Evolutionary conservation across 352 stramenopile species (phyloP).

Genomic region (Peronospora belbahrii): DNA sequence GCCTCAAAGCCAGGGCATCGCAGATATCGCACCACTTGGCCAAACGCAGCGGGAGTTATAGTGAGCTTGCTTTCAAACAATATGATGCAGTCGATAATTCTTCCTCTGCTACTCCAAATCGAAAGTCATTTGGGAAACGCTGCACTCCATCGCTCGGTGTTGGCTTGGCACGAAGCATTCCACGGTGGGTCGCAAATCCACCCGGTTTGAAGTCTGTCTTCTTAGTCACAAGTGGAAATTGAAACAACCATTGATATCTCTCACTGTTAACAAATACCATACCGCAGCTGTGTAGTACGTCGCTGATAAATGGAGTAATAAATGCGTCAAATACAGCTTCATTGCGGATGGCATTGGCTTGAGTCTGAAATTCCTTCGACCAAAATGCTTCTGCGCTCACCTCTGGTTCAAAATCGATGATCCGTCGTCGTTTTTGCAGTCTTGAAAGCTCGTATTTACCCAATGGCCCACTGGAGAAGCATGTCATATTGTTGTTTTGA

Average conservation of each 20-base stretch:
- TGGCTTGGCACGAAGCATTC: neutral
- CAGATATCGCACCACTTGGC: slow-evolving; percentile 22
- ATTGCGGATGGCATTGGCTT: neutral
- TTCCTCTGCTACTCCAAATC: slow-evolving; percentile 2
- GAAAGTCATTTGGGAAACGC: too few relatives aligned
- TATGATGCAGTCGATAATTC: slow-evolving; percentile 28
- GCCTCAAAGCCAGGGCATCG: slow-evolving; percentile 9
- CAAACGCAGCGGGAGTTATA: slow-evolving; percentile 27
- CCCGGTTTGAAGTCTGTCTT: slow-evolving; percentile 4
- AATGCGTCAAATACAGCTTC: slow-evolving; percentile 1
- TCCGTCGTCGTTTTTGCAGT: too few relatives aligned
- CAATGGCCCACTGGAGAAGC: too few relatives aligned
- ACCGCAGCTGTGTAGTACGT: slow-evolving; percentile 1
- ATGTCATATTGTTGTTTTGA: too few relatives aligned
- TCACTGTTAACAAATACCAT: slow-evolving; percentile 14
- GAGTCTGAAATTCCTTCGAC: slow-evolving; percentile 2
- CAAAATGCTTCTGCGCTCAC: slow-evolving; percentile 1
- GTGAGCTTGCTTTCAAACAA: slow-evolving; percentile 24
- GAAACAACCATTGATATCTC: slow-evolving; percentile 9
- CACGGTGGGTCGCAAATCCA: slow-evolving; percentile 16
- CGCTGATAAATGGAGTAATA: neutral
- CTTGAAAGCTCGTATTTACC: too few relatives aligned
- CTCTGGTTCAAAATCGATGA: too few relatives aligned
- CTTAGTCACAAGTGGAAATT: neutral
- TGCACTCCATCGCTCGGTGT: too few relatives aligned